A percentile compares a stretch with the other conserved stretches of the same genome.
phyloP scores from a whole-genome alignment of 2,329 filamentous ascomycete genomes.

The Teratosphaeriaceae sp. region DNA sequence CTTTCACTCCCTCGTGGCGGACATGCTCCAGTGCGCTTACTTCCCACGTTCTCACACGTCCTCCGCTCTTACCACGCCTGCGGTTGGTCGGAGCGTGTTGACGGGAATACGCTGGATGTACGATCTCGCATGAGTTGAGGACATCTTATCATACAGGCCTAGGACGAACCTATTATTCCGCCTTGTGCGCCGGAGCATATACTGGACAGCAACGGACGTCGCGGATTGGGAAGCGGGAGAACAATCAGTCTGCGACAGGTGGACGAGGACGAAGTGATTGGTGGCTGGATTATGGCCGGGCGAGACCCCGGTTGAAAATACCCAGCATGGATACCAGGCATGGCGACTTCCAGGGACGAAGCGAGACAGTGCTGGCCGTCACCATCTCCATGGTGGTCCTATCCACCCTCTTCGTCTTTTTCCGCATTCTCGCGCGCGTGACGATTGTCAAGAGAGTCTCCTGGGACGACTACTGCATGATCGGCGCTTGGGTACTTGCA shows the following conservation, averaged over 20 bases:
- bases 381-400: conserved; percentile 62
- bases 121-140: neutral
- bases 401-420: conserved; percentile 66
- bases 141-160: neutral
- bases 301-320: neutral
- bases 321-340: conserved; percentile 13
- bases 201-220: no score
- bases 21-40: no score
- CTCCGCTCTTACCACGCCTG: neutral
- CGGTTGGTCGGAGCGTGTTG: neutral
- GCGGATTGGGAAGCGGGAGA: neutral
- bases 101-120: neutral
- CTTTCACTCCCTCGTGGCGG: no score
- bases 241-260: neutral
- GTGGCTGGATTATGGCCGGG: neutral
- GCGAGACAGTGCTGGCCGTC: conserved; percentile 57
- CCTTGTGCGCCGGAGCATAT: no score
- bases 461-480: conserved; percentile 75
- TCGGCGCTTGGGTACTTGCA: conserved; percentile 68
- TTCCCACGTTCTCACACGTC: no score
- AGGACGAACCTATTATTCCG: neutral
- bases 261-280: neutral
- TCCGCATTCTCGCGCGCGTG: conserved; percentile 65
- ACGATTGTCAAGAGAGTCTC: conserved; percentile 65
- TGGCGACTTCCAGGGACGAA: conserved; percentile 25